phyloP scores from a whole-genome alignment of 805 yeast genomes.

The Ogataea philodendri region DNA sequence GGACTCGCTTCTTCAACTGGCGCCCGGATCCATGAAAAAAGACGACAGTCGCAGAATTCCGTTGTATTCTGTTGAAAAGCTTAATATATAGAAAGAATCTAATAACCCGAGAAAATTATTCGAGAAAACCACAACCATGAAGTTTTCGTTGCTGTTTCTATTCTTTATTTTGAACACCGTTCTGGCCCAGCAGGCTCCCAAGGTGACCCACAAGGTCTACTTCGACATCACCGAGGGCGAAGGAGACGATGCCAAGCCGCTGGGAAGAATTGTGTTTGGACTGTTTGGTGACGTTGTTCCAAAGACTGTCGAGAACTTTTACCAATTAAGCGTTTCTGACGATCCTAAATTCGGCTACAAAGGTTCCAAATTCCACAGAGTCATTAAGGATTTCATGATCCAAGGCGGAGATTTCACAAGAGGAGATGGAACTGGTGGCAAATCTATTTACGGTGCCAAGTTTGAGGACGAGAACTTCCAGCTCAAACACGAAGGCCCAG shows the following conservation, averaged over 20 bases:
- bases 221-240: conserved; percentile 86
- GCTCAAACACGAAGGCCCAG: conserved; percentile 67
- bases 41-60: conserved; percentile 47
- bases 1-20: conserved; percentile 26
- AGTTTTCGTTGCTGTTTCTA: conserved; percentile 22
- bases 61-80: conserved; percentile 52
- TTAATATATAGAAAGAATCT: conserved; percentile 32
- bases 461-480: conserved; percentile 69
- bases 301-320: conserved; percentile 85
- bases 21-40: conserved; percentile 27
- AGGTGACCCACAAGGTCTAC: conserved; percentile 74
- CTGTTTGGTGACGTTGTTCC: conserved; percentile 85
- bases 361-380: conserved; percentile 67
- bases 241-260: conserved; percentile 54
- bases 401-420: conserved; percentile 81
- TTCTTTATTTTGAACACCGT: conserved; percentile 21
- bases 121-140: conserved; percentile 24
- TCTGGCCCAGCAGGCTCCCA: conserved; percentile 41
- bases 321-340: conserved; percentile 72
- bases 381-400: conserved; percentile 69
- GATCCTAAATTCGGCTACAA: conserved; percentile 65
- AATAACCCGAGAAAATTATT: conserved; percentile 2
- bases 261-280: conserved; percentile 86
- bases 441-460: conserved; percentile 66
- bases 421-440: conserved; percentile 71